These are phyloP conservation scores for Aspergillus floridensis DNA, from an alignment of 2,329 filamentous ascomycete species.

Conservation along the genomic window DNA sequence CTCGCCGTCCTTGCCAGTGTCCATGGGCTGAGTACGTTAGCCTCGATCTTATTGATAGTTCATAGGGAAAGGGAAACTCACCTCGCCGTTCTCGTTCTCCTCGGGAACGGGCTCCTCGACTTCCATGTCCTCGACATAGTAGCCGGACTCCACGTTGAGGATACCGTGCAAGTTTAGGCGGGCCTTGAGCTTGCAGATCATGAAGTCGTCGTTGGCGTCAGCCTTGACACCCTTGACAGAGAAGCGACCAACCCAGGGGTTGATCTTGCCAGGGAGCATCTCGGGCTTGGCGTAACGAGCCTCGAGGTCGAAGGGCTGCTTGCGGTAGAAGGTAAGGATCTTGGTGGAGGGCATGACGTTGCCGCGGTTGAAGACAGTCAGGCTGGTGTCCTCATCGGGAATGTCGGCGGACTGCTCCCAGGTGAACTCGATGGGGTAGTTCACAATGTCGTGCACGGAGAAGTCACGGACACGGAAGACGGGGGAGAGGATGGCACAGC, in stretches of 20 bases:
- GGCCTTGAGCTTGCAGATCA: slow-evolving; percentile 99
- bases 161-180: slow-evolving; percentile 95
- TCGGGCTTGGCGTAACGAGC: slow-evolving; percentile 89
- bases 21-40: slow-evolving; percentile 67
- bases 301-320: slow-evolving; percentile 95
- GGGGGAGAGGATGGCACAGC: slow-evolving; percentile 93
- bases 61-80: slow-evolving; percentile 30
- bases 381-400: slow-evolving; percentile 93
- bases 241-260: slow-evolving; percentile 95
- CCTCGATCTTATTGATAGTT: background rate
- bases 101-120: slow-evolving; percentile 88
- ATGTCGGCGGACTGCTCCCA: slow-evolving; percentile 99
- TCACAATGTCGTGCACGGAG: slow-evolving; percentile 93
- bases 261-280: slow-evolving; percentile 79
- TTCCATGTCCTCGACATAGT: slow-evolving; percentile 97
- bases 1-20: slow-evolving; percentile 69
- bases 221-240: slow-evolving; percentile 97
- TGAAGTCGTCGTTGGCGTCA: slow-evolving; percentile 91
- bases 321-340: slow-evolving; percentile 98
- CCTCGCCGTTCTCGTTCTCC: slow-evolving; percentile 58
- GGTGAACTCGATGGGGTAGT: slow-evolving; percentile 96
- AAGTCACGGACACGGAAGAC: slow-evolving; percentile 99
- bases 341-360: slow-evolving; percentile 98
- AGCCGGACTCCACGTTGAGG: slow-evolving; percentile 92
- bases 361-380: slow-evolving; percentile 96